Base-by-base conservation (phyloP, 345 rosid species). In the Euclidium syriacum region DNA sequence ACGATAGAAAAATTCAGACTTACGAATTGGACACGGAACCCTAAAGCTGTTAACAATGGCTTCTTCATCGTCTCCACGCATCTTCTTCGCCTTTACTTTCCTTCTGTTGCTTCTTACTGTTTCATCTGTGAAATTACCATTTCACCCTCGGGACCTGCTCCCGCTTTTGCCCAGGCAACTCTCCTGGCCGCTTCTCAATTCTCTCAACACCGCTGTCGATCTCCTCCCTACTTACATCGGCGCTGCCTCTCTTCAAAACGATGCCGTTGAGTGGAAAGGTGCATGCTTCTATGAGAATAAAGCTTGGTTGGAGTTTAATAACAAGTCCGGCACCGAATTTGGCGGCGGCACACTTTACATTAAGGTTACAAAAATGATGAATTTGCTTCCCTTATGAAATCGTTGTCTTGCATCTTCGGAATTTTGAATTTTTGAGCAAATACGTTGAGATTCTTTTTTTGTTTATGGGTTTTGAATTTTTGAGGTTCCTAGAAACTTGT, bases 341-440 rank as follows among this genome's bases (percentile, higher is more conserved):
- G 97, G 99, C 11, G 97, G 99, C 2, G 97, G 99, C 1, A 87
- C 96, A 22, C 88, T 94, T 65, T 96, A 89, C 65, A 65, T 92
- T 46, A 71, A 89, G 97, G 98, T 92, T 22, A 18, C 27, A 14
- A 53, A 2, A 7, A 48, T 47, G 27, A 35, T 46, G 22, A 56
- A 23, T 0, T 18, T 2, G 16, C 47, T 19, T 18, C 39, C 47
- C 17, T 11, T 24, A 11, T 30, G 24, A 22, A n/a, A 11, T 52
- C 41, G 8, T 29, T 40, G 17, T 10, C 29, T 38, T 46, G 32
- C 9, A 6, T 19, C 32, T 52, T 48, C 11, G 2, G 7, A 43
- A 30, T 17, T n/a, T 64, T 52, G 52, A 41, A n/a, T n/a, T 14
- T 44, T 52, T 22, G 29, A 33, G 39, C 9, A 6, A 27, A 27